Base-by-base conservation (phyloP, 371 early-diverging fungal genomes). In the Sporodiniella umbellata region DNA sequence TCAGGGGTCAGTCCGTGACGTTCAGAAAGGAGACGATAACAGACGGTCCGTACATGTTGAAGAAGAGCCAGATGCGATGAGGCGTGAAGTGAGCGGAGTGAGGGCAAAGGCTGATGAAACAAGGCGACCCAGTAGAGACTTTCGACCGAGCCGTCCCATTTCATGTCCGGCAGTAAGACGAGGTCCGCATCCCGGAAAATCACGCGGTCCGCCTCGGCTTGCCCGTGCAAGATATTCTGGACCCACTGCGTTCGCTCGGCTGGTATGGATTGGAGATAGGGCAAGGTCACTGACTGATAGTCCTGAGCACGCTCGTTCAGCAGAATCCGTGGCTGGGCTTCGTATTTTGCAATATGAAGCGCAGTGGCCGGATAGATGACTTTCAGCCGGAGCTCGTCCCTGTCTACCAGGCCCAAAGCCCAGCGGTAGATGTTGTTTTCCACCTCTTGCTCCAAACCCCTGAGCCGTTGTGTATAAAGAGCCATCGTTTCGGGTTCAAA, bases 151-250 rank as follows among this genome's bases (percentile, higher is more conserved):
- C 72, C 64, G 53, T 92, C 89, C 92, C 92, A 92, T 56, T 92
- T 92, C 87, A 84, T 83, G 54, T 92, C 92, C 0, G 92, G 92
- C 21, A 90, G 56, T 1, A 92, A 55, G 14, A 90, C 68, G 63
- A 92, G 67, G 28, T 79, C 78, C 10, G 66, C 52, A 19, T 83
- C 79, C 21, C 75, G 77, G 24, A 86, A 58, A 18, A 92, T 61
- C 1, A 77, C 67, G 35, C 78, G 79, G 30, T 90, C 89, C 10
- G 71, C 58, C 48, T 92, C 93, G 14, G 77, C 76, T 17, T 61
- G 61, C 3, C 86, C 85, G 2, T 84, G 51, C 42, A 92, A 67
- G 11, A 90, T 90, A 53, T 92, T 92, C 38, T 84, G 57, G 2
- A 92, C 88, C 93, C 93, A 92, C 54, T 85, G 80, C 24, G 78